Evolutionary conservation across 2,329 filamentous ascomycete species (phyloP).

Genomic region (Aspergillus sojae): DNA sequence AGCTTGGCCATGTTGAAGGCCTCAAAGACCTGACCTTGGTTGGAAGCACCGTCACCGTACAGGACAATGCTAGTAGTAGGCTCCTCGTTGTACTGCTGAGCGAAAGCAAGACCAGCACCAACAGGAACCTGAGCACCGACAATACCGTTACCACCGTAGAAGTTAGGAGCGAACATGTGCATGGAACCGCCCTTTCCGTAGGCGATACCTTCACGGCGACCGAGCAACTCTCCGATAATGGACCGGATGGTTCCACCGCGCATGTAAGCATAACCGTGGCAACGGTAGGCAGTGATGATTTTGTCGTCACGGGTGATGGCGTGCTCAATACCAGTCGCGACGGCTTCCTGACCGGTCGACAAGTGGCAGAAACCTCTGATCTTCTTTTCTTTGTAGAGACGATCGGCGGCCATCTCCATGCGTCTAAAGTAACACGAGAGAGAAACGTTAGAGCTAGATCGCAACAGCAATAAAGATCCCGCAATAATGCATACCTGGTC

Average conservation of each 20-base stretch:
- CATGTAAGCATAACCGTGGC: slow-evolving; percentile 98
- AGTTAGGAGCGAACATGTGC: slow-evolving; percentile 99
- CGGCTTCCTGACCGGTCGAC: slow-evolving; percentile 96
- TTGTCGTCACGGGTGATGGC: slow-evolving; percentile 90
- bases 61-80: slow-evolving; percentile 86
- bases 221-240: slow-evolving; percentile 94
- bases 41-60: slow-evolving; percentile 97
- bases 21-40: slow-evolving; percentile 99
- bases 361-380: slow-evolving; percentile 99
- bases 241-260: slow-evolving; percentile 86
- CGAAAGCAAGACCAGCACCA: slow-evolving; percentile 93
- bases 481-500: slow-evolving; percentile 68
- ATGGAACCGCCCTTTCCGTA: slow-evolving; percentile 99
- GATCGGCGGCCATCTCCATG: slow-evolving; percentile 99
- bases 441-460: not conserved
- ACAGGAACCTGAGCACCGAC: slow-evolving; percentile 98
- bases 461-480: not conserved
- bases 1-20: slow-evolving; percentile 99
- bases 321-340: slow-evolving; percentile 95
- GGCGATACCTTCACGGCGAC: slow-evolving; percentile 92
- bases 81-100: slow-evolving; percentile 88
- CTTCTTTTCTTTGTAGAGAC: slow-evolving; percentile 99
- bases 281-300: slow-evolving; percentile 96
- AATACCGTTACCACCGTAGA: slow-evolving; percentile 99
- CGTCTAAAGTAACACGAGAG: slow-evolving; percentile 61